Conservation (phyloP, 306 rosid species). For the Benincasa hispida region DNA sequence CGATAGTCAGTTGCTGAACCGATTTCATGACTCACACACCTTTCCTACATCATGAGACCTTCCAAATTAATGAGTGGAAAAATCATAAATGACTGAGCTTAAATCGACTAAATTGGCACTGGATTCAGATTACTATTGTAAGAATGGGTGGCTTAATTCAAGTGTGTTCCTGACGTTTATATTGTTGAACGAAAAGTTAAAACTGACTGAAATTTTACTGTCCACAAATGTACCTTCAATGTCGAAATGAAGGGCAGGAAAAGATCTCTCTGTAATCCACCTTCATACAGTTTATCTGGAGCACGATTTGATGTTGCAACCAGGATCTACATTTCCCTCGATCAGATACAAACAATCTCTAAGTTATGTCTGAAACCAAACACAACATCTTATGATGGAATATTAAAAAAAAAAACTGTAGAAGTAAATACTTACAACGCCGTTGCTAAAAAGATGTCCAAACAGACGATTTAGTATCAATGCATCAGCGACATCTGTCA, state of each 20-base stretch:
- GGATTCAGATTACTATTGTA: neutral
- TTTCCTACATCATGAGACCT: conserved; percentile 44
- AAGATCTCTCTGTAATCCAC: conserved; percentile 95
- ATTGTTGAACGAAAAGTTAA: neutral
- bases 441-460: conserved; percentile 63
- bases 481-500: conserved; percentile 97
- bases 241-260: conserved; percentile 80
- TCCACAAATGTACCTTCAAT: conserved; percentile 44
- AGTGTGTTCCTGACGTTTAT: neutral
- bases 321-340: conserved; percentile 56
- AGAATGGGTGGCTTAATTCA: neutral
- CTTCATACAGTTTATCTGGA: conserved; percentile 83
- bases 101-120: neutral
- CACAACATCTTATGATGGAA: neutral
- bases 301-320: conserved; percentile 95
- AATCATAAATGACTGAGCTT: neutral
- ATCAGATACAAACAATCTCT: conserved; percentile 15
- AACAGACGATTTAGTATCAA: conserved; percentile 79
- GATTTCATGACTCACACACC: conserved; percentile 75
- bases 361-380: neutral
- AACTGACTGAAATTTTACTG: neutral
- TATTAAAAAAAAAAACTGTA: neutral
- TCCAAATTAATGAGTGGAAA: neutral
- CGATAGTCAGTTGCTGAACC: conserved; percentile 86
- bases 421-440: conserved; percentile 46